These are phyloP conservation scores for Verticillium alfalfae DNA, from an alignment of 2,329 filamentous ascomycete species.

Conservation along the genomic window DNA sequence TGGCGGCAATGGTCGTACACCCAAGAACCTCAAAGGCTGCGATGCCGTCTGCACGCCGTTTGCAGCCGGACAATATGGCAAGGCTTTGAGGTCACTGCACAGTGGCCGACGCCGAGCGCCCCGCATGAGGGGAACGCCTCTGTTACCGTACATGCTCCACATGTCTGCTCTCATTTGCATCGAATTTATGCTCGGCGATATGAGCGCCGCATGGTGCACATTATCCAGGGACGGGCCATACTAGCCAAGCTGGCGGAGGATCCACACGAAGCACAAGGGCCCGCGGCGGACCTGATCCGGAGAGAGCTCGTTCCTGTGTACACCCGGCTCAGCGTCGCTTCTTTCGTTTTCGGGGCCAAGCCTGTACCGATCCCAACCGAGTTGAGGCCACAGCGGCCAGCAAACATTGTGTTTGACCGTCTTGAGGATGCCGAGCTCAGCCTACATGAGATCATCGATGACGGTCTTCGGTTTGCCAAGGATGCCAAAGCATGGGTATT, in stretches of 20 bases:
- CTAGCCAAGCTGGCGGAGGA: constrained; percentile 18
- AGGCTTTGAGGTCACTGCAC: constrained; percentile 36
- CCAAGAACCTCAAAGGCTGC: background rate
- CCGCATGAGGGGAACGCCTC: constrained; percentile 18
- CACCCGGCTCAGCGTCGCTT: constrained; percentile 32
- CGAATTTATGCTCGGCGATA: constrained; percentile 47
- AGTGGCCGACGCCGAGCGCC: constrained; percentile 23
- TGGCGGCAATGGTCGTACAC: background rate
- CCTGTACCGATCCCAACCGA: constrained; percentile 28
- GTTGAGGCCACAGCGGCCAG: constrained; percentile 21
- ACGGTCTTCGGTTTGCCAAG: constrained; percentile 28
- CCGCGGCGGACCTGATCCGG: constrained; percentile 30
- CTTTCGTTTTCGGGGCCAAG: constrained; percentile 31
- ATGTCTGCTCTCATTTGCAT: constrained; percentile 46
- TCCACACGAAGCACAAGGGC: background rate
- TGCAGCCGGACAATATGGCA: constrained; percentile 40
- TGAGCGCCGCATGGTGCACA: constrained; percentile 38
- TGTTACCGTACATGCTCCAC: constrained; percentile 31
- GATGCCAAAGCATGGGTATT: constrained; percentile 18
- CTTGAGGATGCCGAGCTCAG: constrained; percentile 21
- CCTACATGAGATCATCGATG: constrained; percentile 33
- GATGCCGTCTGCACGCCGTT: constrained; percentile 19
- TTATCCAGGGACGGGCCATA: constrained; percentile 36
- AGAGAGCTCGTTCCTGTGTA: constrained; percentile 37
- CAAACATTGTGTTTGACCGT: constrained; percentile 20